phyloP scores from a whole-genome alignment of 306 rosid species.

The barrel medic (Medicago truncatula) region DNA sequence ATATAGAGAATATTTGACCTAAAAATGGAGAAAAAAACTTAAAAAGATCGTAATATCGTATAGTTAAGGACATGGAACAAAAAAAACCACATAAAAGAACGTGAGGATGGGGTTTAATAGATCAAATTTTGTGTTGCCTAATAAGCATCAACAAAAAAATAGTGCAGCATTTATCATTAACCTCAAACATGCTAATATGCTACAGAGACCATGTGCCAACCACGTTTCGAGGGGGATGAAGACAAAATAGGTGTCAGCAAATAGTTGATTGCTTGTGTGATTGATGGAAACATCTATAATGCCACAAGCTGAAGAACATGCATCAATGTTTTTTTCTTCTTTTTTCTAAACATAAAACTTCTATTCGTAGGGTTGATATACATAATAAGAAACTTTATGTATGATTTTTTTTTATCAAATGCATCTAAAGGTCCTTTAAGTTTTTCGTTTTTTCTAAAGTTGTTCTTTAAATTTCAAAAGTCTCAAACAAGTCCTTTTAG shows the following conservation, averaged over 20 bases:
- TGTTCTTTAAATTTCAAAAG: too few species aligned
- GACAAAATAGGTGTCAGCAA: conserved; percentile 51
- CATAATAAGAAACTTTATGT: too few species aligned
- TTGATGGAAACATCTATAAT: conserved; percentile 9
- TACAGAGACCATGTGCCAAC: conserved; percentile 51
- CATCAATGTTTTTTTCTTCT: not conserved
- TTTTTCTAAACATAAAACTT: not conserved
- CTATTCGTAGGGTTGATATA: too few species aligned
- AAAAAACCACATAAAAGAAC: not conserved
- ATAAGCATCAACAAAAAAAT: not conserved
- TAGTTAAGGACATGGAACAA: too few species aligned
- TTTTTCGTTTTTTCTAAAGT: too few species aligned
- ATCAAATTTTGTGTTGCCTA: not conserved
- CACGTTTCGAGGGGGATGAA: conserved; percentile 24
- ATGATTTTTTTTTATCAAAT: too few species aligned
- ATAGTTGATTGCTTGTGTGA: conserved; percentile 10
- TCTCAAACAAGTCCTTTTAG: too few species aligned
- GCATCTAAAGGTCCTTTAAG: too few species aligned
- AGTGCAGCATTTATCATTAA: not conserved
- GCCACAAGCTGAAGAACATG: conserved; percentile 2
- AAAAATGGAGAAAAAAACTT: too few species aligned
- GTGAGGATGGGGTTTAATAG: not conserved
- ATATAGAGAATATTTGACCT: too few species aligned
- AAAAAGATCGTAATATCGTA: too few species aligned
- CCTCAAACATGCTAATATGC: not conserved